Evolutionary conservation across 257 asterid genomes (phyloP).

Genomic region (Solanum corneliomulleri): DNA sequence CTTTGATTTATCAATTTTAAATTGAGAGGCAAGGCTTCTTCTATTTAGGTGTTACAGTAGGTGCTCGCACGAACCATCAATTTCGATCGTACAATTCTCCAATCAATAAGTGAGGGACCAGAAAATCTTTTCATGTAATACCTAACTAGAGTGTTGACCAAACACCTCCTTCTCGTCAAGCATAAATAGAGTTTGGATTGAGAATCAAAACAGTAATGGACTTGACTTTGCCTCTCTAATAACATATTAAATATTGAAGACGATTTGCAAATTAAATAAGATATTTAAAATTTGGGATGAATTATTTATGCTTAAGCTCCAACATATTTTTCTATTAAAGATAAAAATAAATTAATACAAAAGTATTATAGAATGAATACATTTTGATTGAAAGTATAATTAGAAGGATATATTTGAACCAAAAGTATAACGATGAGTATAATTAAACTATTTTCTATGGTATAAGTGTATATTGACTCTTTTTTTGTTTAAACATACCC

Average conservation of each 20-base stretch:
- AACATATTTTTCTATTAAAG: no score
- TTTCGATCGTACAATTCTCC: background rate
- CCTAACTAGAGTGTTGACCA: background rate
- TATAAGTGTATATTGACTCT: background rate
- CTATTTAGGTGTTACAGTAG: background rate
- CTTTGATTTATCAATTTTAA: no score
- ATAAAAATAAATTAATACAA: no score
- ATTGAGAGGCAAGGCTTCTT: background rate
- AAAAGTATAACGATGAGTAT: background rate
- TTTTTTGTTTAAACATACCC: background rate
- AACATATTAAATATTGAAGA: no score
- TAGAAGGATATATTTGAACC: background rate
- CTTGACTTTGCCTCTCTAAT: background rate
- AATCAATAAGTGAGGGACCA: background rate
- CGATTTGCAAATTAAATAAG: no score
- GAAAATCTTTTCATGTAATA: background rate
- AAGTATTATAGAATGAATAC: no score
- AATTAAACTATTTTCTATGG: background rate
- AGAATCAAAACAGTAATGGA: background rate
- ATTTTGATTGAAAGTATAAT: no score
- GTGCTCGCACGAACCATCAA: background rate
- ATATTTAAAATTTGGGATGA: background rate
- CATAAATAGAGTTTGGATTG: background rate
- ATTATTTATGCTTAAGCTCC: background rate
- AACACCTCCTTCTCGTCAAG: background rate